Percentiles rank a stretch among this genome's conserved stretches.
phyloP scores from a whole-genome alignment of 768 basidiomycete genomes.

The Leucosporidium creatinivorum region DNA sequence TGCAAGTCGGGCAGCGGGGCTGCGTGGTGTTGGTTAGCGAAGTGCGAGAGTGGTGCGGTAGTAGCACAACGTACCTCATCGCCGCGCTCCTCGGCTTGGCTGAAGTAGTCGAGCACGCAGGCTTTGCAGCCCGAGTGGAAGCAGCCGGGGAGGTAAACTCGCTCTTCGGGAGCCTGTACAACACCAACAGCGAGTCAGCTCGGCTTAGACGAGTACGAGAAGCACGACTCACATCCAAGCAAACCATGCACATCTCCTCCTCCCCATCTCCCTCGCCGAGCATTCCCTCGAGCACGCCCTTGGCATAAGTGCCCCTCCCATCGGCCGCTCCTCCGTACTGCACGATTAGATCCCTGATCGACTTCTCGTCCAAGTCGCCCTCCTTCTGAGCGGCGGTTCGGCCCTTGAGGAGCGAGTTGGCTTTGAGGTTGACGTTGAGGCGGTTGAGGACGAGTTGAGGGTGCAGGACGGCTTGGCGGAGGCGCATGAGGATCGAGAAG shows the following conservation, averaged over 20 bases:
- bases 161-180: neutral
- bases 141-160: constrained; percentile 43
- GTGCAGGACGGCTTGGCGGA: constrained; percentile 88
- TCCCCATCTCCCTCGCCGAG: constrained; percentile 43
- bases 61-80: constrained; percentile 48
- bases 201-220: neutral
- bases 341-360: constrained; percentile 29
- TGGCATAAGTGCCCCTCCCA: constrained; percentile 36
- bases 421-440: constrained; percentile 69
- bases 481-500: constrained; percentile 85
- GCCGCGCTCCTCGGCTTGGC: constrained; percentile 59
- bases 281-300: constrained; percentile 53
- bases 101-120: constrained; percentile 70
- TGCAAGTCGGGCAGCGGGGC: constrained; percentile 67
- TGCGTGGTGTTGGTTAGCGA: neutral
- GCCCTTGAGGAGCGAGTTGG: constrained; percentile 38
- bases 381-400: constrained; percentile 24
- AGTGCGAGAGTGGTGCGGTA: neutral
- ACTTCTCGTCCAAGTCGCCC: constrained; percentile 30
- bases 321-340: constrained; percentile 11
- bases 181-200: too few relatives aligned
- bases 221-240: constrained; percentile 53
- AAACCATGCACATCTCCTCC: constrained; percentile 67
- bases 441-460: constrained; percentile 66
- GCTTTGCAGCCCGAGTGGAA: constrained; percentile 85